Evolutionary conservation across 1,139 yeast species (phyloP), one percentile per base, ranked within the genome.

Genomic region (Entelexis sorbosivorans): DNA sequence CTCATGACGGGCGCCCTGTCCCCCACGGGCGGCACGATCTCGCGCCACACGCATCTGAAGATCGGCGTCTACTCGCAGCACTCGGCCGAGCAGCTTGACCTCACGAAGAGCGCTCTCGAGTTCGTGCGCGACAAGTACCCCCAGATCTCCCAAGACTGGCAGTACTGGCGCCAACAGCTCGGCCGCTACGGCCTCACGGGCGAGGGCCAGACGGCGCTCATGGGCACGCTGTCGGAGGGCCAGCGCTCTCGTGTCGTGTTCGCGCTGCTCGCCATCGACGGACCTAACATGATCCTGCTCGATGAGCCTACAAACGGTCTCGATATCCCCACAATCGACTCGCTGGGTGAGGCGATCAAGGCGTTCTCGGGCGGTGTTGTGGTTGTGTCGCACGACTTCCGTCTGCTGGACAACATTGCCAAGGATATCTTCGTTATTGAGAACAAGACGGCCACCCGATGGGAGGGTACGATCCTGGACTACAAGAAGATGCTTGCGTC

Each of bases 251-350:
- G 98, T 73, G 98, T 91, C 60, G 98, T 91, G 56, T 93, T 91
- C 66, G 98, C 98, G 20, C 75, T 91, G 62, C 77, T 91, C 64
- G 98, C 98, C 47, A 77, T 91, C 62, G 97, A 91, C 73, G 76
- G 84, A 59, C 98, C 99, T 65, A 91, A 91, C 73, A 86, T 91
- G 72, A 76, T 91, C 64, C 75, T 91, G 67, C 77, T 91, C 73
- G 98, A 91, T 75, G 98, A 93, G 81, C 98, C 98, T 78, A 91
- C 98, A 62, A 91, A 91, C 78, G 98, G 97, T 78, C 77, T 93
- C 71, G 98, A 93, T 75, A 89, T 93, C 64, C 86, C 96, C 64
- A 89, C 98, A 47, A 91, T 91, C 66, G 98, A 93, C 72, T 91
- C 98, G 43, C 77, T 91, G 65, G 98, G 97, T 53, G 95, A 84